These are phyloP conservation scores for Fusarium coffeatum DNA, from an alignment of 2,329 filamentous ascomycete species.

Conservation along the genomic window DNA sequence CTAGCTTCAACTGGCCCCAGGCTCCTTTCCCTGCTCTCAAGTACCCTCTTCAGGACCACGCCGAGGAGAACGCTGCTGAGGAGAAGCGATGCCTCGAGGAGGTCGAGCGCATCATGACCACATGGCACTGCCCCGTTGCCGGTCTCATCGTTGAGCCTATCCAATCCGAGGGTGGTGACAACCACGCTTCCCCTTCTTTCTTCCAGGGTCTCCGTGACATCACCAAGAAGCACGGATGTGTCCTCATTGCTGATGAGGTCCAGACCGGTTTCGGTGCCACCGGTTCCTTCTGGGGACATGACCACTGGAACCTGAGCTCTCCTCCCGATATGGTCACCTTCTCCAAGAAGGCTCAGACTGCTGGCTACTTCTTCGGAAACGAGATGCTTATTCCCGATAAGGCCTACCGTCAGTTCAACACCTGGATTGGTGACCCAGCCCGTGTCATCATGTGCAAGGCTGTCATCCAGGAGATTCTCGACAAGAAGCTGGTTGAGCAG, in stretches of 20 bases:
- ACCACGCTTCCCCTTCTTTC: conserved; percentile 82
- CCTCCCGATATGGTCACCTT: conserved; percentile 91
- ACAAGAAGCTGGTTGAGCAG: conserved; percentile 75
- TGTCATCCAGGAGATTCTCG: conserved; percentile 80
- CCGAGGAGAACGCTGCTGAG: conserved; percentile 75
- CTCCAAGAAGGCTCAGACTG: conserved; percentile 87
- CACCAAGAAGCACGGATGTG: conserved; percentile 75
- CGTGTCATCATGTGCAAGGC: conserved; percentile 81
- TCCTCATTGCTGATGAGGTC: conserved; percentile 86
- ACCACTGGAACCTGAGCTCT: conserved; percentile 79
- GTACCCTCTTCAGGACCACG: conserved; percentile 79
- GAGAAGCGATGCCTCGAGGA: conserved; percentile 79
- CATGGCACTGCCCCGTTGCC: conserved; percentile 75
- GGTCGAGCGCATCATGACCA: conserved; percentile 76
- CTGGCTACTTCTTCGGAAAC: conserved; percentile 85
- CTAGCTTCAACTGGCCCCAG: conserved; percentile 89
- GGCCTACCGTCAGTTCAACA: conserved; percentile 88
- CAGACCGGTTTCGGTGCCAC: conserved; percentile 86
- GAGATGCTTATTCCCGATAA: conserved; percentile 80
- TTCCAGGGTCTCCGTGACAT: conserved; percentile 80
- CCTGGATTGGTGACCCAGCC: conserved; percentile 86
- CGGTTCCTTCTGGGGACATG: conserved; percentile 88
- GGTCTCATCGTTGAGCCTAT: conserved; percentile 83
- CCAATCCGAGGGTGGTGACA: conserved; percentile 86
- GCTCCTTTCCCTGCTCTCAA: conserved; percentile 82